A percentile compares a stretch with the other conserved stretches of the same genome.
phyloP scores from a whole-genome alignment of 176 grass and related monocot genomes.

The Themeda triandra region DNA sequence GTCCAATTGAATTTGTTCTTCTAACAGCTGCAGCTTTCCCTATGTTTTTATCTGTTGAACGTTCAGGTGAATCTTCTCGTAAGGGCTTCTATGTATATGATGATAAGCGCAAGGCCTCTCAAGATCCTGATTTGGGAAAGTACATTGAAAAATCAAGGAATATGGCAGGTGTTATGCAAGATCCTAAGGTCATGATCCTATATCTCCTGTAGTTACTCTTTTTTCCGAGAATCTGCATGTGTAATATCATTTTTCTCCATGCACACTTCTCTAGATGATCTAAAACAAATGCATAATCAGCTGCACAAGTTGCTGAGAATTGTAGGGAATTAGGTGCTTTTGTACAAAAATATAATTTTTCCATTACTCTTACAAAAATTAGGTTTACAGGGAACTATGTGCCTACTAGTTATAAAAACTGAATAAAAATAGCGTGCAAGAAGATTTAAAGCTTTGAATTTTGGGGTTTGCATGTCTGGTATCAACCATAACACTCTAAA shows the following conservation, averaged over 20 bases:
- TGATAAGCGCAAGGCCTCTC: constrained; percentile 48
- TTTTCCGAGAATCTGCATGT: background rate
- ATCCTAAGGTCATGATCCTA: constrained; percentile 59
- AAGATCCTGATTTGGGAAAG: constrained; percentile 64
- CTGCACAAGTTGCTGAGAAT: background rate
- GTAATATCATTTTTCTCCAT: background rate
- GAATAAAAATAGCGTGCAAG: background rate
- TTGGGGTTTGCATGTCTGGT: too few relatives aligned
- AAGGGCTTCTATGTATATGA: constrained; percentile 83
- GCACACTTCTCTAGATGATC: background rate
- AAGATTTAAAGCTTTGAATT: too few relatives aligned
- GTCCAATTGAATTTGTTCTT: background rate
- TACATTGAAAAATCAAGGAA: constrained; percentile 80
- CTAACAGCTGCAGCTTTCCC: constrained; percentile 7
- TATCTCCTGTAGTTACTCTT: constrained; percentile 16
- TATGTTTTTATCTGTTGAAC: constrained; percentile 29
- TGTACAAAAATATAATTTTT: background rate
- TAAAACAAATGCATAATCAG: constrained; percentile 10
- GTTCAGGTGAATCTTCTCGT: constrained; percentile 61
- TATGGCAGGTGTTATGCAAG: constrained; percentile 47
- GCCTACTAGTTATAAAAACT: background rate
- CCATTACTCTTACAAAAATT: background rate
- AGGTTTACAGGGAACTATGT: background rate
- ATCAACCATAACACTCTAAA: background rate
- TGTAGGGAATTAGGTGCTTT: background rate